A percentile compares a stretch with the other conserved stretches of the same genome.
These are phyloP conservation scores for Penicillium manginii DNA, from an alignment of 495 filamentous ascomycete genomes.

Conservation along the genomic window DNA sequence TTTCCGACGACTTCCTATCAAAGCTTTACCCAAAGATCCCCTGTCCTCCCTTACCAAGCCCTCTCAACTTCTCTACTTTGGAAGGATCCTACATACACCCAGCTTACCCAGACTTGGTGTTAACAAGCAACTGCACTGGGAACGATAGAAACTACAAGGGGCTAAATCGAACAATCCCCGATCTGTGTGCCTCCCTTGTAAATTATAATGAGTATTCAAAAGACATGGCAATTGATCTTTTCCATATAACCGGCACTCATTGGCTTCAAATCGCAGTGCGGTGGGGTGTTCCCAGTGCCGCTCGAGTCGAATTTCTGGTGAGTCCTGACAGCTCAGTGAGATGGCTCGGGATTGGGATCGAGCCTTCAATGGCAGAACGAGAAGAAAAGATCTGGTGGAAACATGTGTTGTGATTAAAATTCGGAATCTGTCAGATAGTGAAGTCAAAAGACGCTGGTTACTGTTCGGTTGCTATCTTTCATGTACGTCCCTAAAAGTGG, in stretches of 20 bases:
- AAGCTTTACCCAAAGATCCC: constrained; percentile 12
- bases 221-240: constrained; percentile 3
- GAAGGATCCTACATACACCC: constrained; percentile 14
- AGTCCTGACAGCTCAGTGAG: constrained; percentile 2
- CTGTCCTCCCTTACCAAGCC: constrained; percentile 10
- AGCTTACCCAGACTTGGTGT: constrained; percentile 10
- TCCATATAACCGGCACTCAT: constrained; percentile 9
- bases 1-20: constrained; percentile 12
- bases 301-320: constrained; percentile 4
- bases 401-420: constrained; percentile 6
- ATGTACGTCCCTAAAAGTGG: too few species aligned
- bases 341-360: constrained; percentile 8
- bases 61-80: constrained; percentile 11
- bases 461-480: not conserved
- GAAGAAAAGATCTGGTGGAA: constrained; percentile 9
- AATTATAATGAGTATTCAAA: constrained; percentile 6
- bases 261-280: constrained; percentile 11
- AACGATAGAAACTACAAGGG: not conserved
- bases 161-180: constrained; percentile 4
- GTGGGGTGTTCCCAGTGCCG: not conserved
- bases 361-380: constrained; percentile 3
- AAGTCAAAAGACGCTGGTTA: not conserved
- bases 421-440: not conserved
- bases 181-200: not conserved
- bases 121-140: constrained; percentile 8